Conservation (phyloP, 257 asterid genomes). For the Gentiana macrophylla region DNA sequence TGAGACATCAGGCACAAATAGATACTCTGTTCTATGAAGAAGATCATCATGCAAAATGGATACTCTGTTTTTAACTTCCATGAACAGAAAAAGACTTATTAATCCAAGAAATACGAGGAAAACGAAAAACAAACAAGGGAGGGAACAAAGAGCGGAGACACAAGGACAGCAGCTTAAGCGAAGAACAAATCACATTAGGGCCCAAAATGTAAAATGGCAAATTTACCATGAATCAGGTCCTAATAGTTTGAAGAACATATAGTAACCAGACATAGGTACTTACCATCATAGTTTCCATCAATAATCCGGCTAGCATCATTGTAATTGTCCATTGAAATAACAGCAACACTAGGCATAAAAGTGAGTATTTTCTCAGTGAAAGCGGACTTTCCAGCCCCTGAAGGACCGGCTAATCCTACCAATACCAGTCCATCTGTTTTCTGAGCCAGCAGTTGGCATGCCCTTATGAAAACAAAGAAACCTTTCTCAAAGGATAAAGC, state of each 20-base stretch:
- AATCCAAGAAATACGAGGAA: background rate
- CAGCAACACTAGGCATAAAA: conserved; percentile 87
- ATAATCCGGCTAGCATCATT: conserved; percentile 90
- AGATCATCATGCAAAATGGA: too few relatives aligned
- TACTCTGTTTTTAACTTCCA: background rate
- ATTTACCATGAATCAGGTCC: conserved; percentile 4
- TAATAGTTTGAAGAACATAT: conserved; percentile 1
- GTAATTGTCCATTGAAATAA: conserved; percentile 97
- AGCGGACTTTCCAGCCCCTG: conserved; percentile 96
- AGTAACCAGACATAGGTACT: background rate
- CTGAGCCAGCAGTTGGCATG: conserved; percentile 79
- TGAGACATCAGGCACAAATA: too few relatives aligned
- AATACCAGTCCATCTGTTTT: conserved; percentile 79
- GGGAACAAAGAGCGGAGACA: background rate
- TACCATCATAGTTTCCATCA: conserved; percentile 97
- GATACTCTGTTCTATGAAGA: too few relatives aligned
- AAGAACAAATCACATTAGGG: background rate
- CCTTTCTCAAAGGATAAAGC: conserved; percentile 93
- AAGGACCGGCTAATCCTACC: conserved; percentile 93
- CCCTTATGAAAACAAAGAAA: conserved; percentile 79
- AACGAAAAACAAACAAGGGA: background rate
- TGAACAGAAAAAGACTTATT: background rate
- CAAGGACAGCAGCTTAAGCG: too few relatives aligned
- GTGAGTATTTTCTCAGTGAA: conserved; percentile 56
- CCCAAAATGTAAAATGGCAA: background rate